A percentile compares a stretch with the other conserved stretches of the same genome.
Evolutionary conservation across 768 basidiomycete species (phyloP).

Genomic region (Collybiopsis confluens): DNA sequence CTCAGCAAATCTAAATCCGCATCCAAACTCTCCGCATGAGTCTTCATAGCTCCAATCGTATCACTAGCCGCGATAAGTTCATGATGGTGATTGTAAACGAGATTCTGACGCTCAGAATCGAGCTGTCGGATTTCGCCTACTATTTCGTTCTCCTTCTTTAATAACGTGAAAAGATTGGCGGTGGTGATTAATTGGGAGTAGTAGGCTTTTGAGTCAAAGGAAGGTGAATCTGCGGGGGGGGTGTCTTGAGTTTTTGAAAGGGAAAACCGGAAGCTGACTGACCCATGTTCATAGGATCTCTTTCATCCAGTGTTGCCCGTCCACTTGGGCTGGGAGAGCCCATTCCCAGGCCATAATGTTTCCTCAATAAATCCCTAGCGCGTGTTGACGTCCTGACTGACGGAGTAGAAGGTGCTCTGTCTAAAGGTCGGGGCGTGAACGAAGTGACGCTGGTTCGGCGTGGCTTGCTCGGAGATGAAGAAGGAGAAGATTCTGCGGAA

Average conservation of each 20-base stretch:
- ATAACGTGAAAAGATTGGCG: constrained; percentile 62
- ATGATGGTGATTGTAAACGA: constrained; percentile 95
- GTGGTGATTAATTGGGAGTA: constrained; percentile 86
- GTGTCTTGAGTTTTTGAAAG: constrained; percentile 4
- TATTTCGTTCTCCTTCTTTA: constrained; percentile 82
- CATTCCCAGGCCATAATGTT: constrained; percentile 84
- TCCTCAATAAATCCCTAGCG: constrained; percentile 74
- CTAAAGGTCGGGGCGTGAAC: background rate
- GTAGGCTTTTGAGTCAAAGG: constrained; percentile 79
- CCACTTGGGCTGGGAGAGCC: constrained; percentile 55
- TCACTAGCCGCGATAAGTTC: constrained; percentile 92
- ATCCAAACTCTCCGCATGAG: constrained; percentile 81
- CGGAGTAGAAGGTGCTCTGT: constrained; percentile 7
- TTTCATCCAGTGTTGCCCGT: constrained; percentile 37
- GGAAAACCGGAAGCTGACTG: constrained; percentile 16
- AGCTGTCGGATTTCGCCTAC: constrained; percentile 80
- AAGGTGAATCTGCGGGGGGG: constrained; percentile 57
- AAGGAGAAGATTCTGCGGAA: background rate
- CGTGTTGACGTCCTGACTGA: constrained; percentile 25
- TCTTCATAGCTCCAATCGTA: constrained; percentile 88
- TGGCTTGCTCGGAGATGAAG: background rate
- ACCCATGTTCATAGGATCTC: constrained; percentile 84
- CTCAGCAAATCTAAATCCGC: constrained; percentile 77
- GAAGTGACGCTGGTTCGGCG: background rate
- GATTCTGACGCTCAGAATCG: constrained; percentile 82